Base-by-base conservation (phyloP, 371 early-diverging fungal species). In the Parasitella parasitica region DNA sequence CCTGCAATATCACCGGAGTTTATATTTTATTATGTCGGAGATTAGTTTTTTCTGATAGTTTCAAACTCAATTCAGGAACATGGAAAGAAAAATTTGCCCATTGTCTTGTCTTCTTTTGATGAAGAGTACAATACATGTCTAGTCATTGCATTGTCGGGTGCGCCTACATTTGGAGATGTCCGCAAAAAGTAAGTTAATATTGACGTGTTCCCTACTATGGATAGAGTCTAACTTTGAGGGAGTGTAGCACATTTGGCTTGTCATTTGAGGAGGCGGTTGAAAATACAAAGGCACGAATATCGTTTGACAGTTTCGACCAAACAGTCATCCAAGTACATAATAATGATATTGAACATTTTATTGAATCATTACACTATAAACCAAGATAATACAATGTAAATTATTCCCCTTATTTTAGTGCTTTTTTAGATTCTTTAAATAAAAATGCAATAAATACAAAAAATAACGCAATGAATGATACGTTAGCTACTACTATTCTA, bases 251-350 rank as follows among this genome's bases (percentile, higher is more conserved):
- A 37, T 91, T 93, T 69, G 89, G 88, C 6, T 58, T 88, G 26
- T 86, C 91, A 18, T 91, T 92, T 66, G 82, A 87, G 65, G 75
- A 78, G 39, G 84, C 90, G 6, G 91, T 91, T 0, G 61, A 71
- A 7, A 72, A 79, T n/a, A 70, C 84, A 1, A 67, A 76, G 36
- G 88, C 86, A 6, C 67, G 78, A 11, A 68, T 84, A 11, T 76
- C 75, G 9, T 78, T 83, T 62, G 93, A 91, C 63, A 82, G 83
- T 41, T 93, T 93, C 72, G 93, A 93, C 50, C 67, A 84, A 18
- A 72, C 81, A 7, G 78, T 84, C 9, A 69, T 91, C 9, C 88
- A 89, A 59, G 83, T 93, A 13, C 73, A 64, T 28, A 64, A 75
- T 46, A 80, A 82, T n/a, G 92, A 91, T 60, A 66, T 93, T 51